These are phyloP conservation scores for Sporothrix phasma DNA, from an alignment of 2,329 filamentous ascomycete species.

Conservation along the genomic window DNA sequence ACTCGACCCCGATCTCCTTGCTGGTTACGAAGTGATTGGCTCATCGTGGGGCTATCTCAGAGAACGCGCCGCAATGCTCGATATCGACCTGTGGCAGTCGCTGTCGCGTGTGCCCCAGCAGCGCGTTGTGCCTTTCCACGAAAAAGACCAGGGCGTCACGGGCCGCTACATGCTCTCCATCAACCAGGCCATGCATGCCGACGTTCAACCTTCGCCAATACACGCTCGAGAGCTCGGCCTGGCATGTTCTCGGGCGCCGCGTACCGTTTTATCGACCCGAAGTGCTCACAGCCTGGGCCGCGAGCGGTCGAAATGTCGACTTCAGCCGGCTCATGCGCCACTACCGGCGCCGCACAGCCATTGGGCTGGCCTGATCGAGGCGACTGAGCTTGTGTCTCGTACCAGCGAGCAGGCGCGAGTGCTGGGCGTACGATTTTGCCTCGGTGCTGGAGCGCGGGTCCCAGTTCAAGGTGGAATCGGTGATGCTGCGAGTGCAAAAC, in stretches of 20 bases:
- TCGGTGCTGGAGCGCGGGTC: constrained; percentile 91
- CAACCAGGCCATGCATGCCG: constrained; percentile 89
- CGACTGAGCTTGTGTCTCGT: constrained; percentile 76
- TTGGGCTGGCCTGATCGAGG: constrained; percentile 88
- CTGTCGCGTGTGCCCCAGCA: constrained; percentile 60
- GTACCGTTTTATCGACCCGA: constrained; percentile 79
- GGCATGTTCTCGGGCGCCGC: constrained; percentile 76
- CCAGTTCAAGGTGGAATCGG: constrained; percentile 96
- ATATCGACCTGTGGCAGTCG: constrained; percentile 83
- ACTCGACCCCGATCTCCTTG: constrained; percentile 84
- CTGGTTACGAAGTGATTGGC: constrained; percentile 90
- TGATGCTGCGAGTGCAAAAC: constrained; percentile 98
- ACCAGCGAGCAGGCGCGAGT: constrained; percentile 92
- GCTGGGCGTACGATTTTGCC: constrained; percentile 90
- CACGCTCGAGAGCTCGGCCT: constrained; percentile 90
- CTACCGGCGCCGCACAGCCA: constrained; percentile 61
- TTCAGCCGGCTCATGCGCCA: constrained; percentile 68
- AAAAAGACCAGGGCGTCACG: constrained; percentile 73
- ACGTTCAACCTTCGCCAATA: constrained; percentile 89
- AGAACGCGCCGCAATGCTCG: constrained; percentile 75
- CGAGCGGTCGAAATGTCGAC: constrained; percentile 55
- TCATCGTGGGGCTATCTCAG: constrained; percentile 93
- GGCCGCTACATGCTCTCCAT: constrained; percentile 95
- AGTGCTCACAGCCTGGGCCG: constrained; percentile 75
- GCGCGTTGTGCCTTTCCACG: constrained; percentile 12